Conservation (phyloP, 2,329 filamentous ascomycete species). For the Juglanconis sp. region DNA sequence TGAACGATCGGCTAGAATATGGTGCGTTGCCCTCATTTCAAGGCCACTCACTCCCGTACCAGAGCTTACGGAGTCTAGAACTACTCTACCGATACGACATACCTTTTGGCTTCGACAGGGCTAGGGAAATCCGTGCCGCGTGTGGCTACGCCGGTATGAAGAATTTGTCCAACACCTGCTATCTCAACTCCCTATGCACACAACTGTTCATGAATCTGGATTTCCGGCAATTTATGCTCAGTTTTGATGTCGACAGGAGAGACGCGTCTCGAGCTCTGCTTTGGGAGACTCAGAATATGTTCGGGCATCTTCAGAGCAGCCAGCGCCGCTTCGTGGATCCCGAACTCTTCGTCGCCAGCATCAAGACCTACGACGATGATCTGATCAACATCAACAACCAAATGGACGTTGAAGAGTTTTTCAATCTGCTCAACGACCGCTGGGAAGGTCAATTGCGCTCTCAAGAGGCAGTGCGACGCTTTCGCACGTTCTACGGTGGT, state of each 20-base stretch:
- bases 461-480: conserved; percentile 63
- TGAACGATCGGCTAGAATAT: conserved; percentile 37
- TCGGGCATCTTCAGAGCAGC: conserved; percentile 82
- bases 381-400: conserved; percentile 84
- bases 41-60: neutral
- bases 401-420: conserved; percentile 99
- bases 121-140: conserved; percentile 65
- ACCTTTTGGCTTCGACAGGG: conserved; percentile 59
- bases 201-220: conserved; percentile 94
- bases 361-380: conserved; percentile 78
- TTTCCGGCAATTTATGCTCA: conserved; percentile 82
- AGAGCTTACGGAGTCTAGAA: conserved; percentile 9
- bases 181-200: conserved; percentile 89
- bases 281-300: conserved; percentile 73
- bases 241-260: conserved; percentile 53
- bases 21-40: conserved; percentile 28
- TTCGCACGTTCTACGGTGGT: conserved; percentile 85
- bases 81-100: conserved; percentile 61
- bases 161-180: conserved; percentile 95
- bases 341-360: conserved; percentile 65
- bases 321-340: conserved; percentile 73
- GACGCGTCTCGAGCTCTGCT: conserved; percentile 64
- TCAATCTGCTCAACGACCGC: conserved; percentile 86
- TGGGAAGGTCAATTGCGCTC: conserved; percentile 79
- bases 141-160: conserved; percentile 86